Conservation (phyloP, 2,329 filamentous ascomycete genomes). For the Trichophyton verrucosum region DNA sequence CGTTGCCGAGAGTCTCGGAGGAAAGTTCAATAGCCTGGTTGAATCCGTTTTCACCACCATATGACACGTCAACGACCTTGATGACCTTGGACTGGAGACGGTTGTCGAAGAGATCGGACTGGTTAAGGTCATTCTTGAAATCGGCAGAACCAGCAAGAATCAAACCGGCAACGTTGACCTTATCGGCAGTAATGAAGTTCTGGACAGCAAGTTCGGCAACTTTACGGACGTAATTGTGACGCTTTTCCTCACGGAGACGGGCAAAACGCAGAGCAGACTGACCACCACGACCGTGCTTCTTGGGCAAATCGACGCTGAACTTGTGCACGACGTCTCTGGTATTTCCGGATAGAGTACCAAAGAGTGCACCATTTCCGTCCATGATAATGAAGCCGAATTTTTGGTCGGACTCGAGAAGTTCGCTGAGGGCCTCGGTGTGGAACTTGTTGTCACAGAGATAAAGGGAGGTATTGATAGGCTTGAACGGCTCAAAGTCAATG, state of each 20-base stretch:
- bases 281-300: constrained; percentile 99
- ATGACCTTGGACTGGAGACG: constrained; percentile 91
- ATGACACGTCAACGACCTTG: constrained; percentile 98
- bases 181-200: constrained; percentile 97
- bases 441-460: constrained; percentile 99
- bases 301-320: constrained; percentile 95
- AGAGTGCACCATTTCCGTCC: constrained; percentile 97
- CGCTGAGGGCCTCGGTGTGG: constrained; percentile 91
- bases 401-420: constrained; percentile 95
- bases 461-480: constrained; percentile 98
- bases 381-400: constrained; percentile 99
- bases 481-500: constrained; percentile 99
- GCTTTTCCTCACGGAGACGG: constrained; percentile 97
- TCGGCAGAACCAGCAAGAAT: constrained; percentile 95
- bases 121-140: constrained; percentile 98
- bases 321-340: constrained; percentile 95
- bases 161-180: constrained; percentile 91
- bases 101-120: constrained; percentile 91
- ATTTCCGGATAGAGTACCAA: constrained; percentile 93
- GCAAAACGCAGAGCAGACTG: constrained; percentile 99
- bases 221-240: constrained; percentile 99
- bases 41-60: constrained; percentile 98
- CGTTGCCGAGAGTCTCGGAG: constrained; percentile 89
- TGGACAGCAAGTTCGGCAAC: constrained; percentile 95
- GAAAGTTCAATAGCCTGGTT: constrained; percentile 97